Conservation (phyloP, 352 stramenopile species). For the Phytophthora rubi region DNA sequence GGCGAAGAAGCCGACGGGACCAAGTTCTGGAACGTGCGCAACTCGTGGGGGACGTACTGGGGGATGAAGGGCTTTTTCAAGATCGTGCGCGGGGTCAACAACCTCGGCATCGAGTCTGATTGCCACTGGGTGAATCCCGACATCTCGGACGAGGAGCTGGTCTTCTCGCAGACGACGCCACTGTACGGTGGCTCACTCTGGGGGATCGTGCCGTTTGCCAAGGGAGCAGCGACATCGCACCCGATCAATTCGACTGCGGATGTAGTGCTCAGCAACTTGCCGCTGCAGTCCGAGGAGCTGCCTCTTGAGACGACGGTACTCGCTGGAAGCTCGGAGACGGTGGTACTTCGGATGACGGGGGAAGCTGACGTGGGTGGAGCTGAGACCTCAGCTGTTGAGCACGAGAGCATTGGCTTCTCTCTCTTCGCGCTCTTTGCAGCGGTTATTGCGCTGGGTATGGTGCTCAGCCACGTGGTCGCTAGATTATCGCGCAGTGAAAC, state of each 20-base stretch:
- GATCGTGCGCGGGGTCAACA: constrained; percentile 93
- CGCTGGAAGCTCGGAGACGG: constrained; percentile 6
- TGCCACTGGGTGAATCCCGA: constrained; percentile 90
- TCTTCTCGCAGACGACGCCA: constrained; percentile 63
- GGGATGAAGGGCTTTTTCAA: constrained; percentile 97
- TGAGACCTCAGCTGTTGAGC: neutral
- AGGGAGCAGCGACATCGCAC: constrained; percentile 68
- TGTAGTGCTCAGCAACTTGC: constrained; percentile 57
- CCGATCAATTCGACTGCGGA: constrained; percentile 89
- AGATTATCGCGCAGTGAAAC: constrained; percentile 31
- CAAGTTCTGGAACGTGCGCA: constrained; percentile 97
- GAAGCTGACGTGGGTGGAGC: neutral
- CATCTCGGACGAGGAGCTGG: constrained; percentile 78
- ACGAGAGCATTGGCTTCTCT: constrained; percentile 10
- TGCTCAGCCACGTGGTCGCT: constrained; percentile 39
- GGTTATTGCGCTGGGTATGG: constrained; percentile 42
- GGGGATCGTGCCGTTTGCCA: constrained; percentile 62
- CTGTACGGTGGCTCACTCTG: constrained; percentile 68
- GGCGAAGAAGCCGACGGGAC: constrained; percentile 83
- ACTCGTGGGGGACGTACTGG: constrained; percentile 95
- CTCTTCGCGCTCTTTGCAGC: constrained; percentile 34
- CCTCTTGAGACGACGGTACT: constrained; percentile 25
- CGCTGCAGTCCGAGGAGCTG: constrained; percentile 56
- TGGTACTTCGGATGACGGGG: constrained; percentile 11
- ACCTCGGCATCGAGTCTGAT: constrained; percentile 91